These are phyloP conservation scores for Thozetella sp. DNA, from an alignment of 495 filamentous ascomycete genomes.

Conservation along the genomic window DNA sequence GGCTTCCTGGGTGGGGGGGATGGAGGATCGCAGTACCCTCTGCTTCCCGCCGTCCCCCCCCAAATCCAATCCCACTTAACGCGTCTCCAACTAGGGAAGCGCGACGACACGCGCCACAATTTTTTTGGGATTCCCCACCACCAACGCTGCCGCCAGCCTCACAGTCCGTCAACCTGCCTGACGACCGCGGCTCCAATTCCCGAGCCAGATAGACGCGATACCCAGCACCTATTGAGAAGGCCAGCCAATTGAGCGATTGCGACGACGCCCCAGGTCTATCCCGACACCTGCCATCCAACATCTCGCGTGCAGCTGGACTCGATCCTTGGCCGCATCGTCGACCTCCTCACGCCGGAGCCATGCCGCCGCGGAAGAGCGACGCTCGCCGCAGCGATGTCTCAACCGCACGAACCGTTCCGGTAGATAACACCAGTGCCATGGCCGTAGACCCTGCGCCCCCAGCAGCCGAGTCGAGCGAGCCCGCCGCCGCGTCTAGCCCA, in stretches of 20 bases:
- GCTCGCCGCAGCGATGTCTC: slow-evolving; percentile 40
- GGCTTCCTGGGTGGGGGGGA: too few species aligned
- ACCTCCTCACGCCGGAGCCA: slow-evolving; percentile 10
- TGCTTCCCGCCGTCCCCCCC: too few species aligned
- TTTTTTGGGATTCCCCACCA: slow-evolving; percentile 3
- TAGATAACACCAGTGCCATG: slow-evolving; percentile 27
- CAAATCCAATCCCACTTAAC: background rate
- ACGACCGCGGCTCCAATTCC: too few species aligned
- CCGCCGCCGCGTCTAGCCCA: slow-evolving; percentile 23
- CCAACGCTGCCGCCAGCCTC: background rate
- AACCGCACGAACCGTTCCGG: slow-evolving; percentile 39
- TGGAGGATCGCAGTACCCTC: too few species aligned
- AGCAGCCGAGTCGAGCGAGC: slow-evolving; percentile 18
- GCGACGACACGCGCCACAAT: slow-evolving; percentile 1
- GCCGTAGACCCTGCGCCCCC: slow-evolving; percentile 19
- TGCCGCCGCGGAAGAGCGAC: slow-evolving; percentile 40
- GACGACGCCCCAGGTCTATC: background rate
- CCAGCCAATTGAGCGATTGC: background rate
- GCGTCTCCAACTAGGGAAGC: background rate
- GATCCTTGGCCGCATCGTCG: too few species aligned
- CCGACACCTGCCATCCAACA: background rate
- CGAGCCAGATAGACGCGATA: background rate
- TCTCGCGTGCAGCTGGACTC: too few species aligned
- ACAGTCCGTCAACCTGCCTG: background rate
- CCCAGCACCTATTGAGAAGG: background rate